phyloP scores from a whole-genome alignment of 1,284 basidiomycete species.

The Heterobasidion parviporum region DNA sequence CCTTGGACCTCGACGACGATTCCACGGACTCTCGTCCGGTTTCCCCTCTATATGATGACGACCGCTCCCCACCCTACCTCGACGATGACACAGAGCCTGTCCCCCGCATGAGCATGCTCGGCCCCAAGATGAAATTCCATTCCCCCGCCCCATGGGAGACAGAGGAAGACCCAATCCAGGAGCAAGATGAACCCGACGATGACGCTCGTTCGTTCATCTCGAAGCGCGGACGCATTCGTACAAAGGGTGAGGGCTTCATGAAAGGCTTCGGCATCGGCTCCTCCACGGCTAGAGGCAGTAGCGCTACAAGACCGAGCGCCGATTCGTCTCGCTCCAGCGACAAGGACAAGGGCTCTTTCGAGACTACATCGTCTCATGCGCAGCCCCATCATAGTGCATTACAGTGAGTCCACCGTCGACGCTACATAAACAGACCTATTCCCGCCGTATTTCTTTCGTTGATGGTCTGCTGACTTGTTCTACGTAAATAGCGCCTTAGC shows the following conservation, averaged over 20 bases:
- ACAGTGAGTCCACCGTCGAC: constrained; percentile 38
- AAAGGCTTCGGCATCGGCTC: constrained; percentile 32
- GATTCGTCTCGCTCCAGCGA: constrained; percentile 51
- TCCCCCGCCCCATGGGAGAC: constrained; percentile 75
- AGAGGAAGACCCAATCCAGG: constrained; percentile 36
- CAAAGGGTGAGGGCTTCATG: constrained; percentile 29
- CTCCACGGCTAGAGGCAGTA: constrained; percentile 25
- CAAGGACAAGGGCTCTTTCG: constrained; percentile 49
- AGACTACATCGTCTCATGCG: constrained; percentile 39
- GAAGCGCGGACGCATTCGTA: constrained; percentile 19
- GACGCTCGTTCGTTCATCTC: constrained; percentile 19
- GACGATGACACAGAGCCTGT: constrained; percentile 27
- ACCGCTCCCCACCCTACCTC: constrained; percentile 15
- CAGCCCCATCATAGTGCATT: constrained; percentile 42
- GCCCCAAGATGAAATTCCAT: constrained; percentile 74
- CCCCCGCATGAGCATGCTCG: constrained; percentile 57
- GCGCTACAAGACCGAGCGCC: constrained; percentile 44
- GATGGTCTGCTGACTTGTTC: neutral
- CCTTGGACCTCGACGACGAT: constrained; percentile 56
- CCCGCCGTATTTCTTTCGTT: neutral
- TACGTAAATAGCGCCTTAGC: constrained; percentile 32
- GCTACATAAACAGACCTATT: neutral
- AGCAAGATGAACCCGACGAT: constrained; percentile 37
- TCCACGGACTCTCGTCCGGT: constrained; percentile 5
- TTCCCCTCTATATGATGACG: constrained; percentile 1